These are phyloP conservation scores for Xylariaceae sp. DNA, from an alignment of 2,329 filamentous ascomycete species.

Conservation along the genomic window DNA sequence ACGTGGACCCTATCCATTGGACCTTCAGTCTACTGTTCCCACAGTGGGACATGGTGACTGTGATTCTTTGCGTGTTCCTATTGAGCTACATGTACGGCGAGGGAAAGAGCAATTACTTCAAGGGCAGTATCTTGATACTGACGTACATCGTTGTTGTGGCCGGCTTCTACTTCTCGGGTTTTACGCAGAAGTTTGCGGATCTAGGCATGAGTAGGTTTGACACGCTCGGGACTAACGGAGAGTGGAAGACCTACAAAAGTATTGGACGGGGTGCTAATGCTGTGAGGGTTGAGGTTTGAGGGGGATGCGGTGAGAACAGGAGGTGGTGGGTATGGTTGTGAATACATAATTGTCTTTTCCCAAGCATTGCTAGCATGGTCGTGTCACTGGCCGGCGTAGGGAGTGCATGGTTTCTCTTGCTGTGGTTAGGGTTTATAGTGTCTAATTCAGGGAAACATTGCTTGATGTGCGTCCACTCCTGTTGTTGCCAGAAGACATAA, in stretches of 20 bases:
- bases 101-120: slow-evolving; percentile 99
- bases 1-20: slow-evolving; percentile 48
- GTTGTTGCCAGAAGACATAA: no score
- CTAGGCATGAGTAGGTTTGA: slow-evolving; percentile 50
- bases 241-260: slow-evolving; percentile 51
- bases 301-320: no score
- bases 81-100: slow-evolving; percentile 97
- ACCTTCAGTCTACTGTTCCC: slow-evolving; percentile 90
- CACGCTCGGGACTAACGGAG: slow-evolving; percentile 46
- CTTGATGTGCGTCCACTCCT: no score
- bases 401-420: no score
- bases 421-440: no score
- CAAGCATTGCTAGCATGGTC: no score
- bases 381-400: no score
- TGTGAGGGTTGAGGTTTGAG: slow-evolving; percentile 26
- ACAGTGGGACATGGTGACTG: slow-evolving; percentile 98
- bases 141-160: slow-evolving; percentile 89
- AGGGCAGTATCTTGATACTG: slow-evolving; percentile 89
- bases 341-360: no score
- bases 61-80: slow-evolving; percentile 92
- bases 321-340: no score
- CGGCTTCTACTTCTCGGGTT: slow-evolving; percentile 82
- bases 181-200: slow-evolving; percentile 37
- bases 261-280: slow-evolving; percentile 45
- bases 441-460: no score